Base-by-base conservation (phyloP, 2,329 filamentous ascomycete genomes). In the Ustilaginoidea virens region DNA sequence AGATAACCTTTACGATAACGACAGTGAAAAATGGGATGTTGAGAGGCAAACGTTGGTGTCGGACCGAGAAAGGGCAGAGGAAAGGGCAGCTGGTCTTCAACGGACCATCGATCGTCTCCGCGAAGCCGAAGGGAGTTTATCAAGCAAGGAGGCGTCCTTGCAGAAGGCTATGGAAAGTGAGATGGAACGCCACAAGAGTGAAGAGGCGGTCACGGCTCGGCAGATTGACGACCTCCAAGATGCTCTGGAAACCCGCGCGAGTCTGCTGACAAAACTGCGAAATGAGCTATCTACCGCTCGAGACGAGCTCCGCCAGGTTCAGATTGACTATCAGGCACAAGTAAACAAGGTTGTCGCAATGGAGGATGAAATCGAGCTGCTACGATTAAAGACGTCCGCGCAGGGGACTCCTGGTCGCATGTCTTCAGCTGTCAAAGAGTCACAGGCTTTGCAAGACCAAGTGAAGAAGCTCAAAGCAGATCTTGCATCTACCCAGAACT, bases 331-430 rank as follows among this genome's bases (percentile, higher is more conserved):
- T 44, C 66, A 72, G 38, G 48, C 61, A 1, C 61, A 80, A 34
- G 59, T 61, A 27, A 74, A 80, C 38, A 81, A 74, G 46, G 59
- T 74, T 2, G 69, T 78, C 33, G 63, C 65, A 6, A 49, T 86
- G 13, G 77, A 86, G 45, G 79, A 85, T 38, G 80, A 85, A 46
- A 62, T 83, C n/a, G 74, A 81, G 30, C 69, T 81, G 17, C 53
- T 86, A 10, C 77, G 83, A 46, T 42, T 31, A 18, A 47, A 30
- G 20, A 19, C 30, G 19, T 15, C 21, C 19, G 23, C 21, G 5
- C 21, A 17, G 11, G 26, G 18, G 9, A 34, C 27, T 16, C 33
- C 29, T 7, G 32, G 36, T 25, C 71, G 74, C 35, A 46, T 79
- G 15, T 58, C 66, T 29, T 64, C 61, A 43, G 53, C 68, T 13